A percentile compares a stretch with the other conserved stretches of the same genome.
These are phyloP conservation scores for Fremontodendron californicum DNA, from an alignment of 345 rosid species.

Conservation along the genomic window DNA sequence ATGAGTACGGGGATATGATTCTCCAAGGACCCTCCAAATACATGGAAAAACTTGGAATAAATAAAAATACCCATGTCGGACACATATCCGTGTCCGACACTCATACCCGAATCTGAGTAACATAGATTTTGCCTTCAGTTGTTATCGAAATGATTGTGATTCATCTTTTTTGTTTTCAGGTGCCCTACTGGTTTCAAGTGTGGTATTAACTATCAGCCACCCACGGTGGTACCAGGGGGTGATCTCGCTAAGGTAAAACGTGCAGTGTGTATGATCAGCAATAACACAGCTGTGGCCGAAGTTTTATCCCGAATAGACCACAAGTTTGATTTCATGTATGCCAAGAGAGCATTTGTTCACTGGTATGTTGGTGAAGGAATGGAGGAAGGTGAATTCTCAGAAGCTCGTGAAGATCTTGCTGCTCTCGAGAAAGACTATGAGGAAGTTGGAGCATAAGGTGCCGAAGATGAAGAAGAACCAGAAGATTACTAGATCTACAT, in stretches of 20 bases:
- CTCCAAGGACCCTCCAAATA: too few relatives aligned
- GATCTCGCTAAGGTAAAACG: conserved; percentile 77
- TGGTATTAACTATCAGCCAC: too few relatives aligned
- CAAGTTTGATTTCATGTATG: too few relatives aligned
- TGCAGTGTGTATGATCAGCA: conserved; percentile 86
- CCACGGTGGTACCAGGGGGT: conserved; percentile 75
- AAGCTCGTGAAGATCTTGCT: conserved; percentile 83
- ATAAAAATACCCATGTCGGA: too few relatives aligned
- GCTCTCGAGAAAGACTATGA: conserved; percentile 81
- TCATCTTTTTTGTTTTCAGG: conserved; percentile 30
- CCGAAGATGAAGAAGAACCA: conserved; percentile 46
- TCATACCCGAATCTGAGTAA: too few relatives aligned
- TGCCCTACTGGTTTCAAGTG: conserved; percentile 89
- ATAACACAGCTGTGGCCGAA: too few relatives aligned
- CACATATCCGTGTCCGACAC: too few relatives aligned
- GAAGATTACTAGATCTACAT: conserved; percentile 38
- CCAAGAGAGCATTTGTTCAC: conserved; percentile 78
- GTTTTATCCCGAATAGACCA: too few relatives aligned
- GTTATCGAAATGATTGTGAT: not conserved
- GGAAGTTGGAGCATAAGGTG: conserved; percentile 76
- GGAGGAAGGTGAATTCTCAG: conserved; percentile 90
- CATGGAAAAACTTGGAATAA: too few relatives aligned
- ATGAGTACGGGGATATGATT: too few relatives aligned
- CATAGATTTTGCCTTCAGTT: not conserved
- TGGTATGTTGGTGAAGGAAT: conserved; percentile 89